phyloP scores from a whole-genome alignment of 331 rosid species.

The Acacia concinna region DNA sequence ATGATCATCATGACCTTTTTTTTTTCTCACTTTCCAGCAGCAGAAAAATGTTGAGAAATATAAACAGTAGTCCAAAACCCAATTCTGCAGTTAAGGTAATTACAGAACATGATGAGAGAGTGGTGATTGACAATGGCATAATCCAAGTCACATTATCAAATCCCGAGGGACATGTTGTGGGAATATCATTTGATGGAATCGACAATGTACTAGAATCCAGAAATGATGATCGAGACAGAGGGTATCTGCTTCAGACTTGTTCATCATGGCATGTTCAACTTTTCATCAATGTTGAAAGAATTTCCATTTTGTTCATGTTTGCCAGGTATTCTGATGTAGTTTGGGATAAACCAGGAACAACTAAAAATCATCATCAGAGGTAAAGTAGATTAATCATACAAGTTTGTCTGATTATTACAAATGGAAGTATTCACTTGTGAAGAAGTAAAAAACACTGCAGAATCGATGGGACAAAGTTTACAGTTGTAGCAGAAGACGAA shows the following conservation, averaged over 20 bases:
- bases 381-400: constrained; percentile 3
- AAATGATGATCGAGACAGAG: constrained; percentile 52
- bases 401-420: not conserved
- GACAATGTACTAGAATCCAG: constrained; percentile 59
- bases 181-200: constrained; percentile 65
- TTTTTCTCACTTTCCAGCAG: not conserved
- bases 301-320: not conserved
- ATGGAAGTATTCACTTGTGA: not conserved
- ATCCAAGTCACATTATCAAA: not conserved
- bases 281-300: not conserved
- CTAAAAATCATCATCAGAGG: constrained; percentile 34
- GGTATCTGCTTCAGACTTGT: constrained; percentile 38
- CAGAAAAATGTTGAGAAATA: not conserved
- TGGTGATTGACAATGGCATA: not conserved
- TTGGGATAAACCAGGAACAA: constrained; percentile 50
- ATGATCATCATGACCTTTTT: not conserved
- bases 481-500: constrained; percentile 37
- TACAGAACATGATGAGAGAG: not conserved
- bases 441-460: constrained; percentile 37
- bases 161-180: constrained; percentile 54
- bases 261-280: not conserved
- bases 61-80: not conserved
- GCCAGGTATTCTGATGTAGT: constrained; percentile 75
- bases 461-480: constrained; percentile 49
- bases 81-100: not conserved